A percentile compares a stretch with the other conserved stretches of the same genome.
Evolutionary conservation across 805 yeast species (phyloP).

Genomic region (Ogataea saltuana): DNA sequence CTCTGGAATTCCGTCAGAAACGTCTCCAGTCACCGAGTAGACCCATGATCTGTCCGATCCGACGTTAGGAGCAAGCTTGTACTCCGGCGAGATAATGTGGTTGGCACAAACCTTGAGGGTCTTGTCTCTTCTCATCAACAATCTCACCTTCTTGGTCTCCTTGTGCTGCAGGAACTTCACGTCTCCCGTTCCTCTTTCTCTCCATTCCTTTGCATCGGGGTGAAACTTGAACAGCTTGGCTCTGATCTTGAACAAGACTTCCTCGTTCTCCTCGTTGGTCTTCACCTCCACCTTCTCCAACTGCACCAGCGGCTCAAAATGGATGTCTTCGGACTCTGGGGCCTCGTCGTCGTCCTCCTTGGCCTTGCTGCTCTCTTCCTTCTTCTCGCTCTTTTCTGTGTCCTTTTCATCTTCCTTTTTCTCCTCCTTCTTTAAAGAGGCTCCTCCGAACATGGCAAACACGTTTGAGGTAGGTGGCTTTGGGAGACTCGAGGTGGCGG

Average conservation of each 20-base stretch:
- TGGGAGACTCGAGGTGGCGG: constrained; percentile 31
- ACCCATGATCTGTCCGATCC: constrained; percentile 99
- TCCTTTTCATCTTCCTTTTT: constrained; percentile 40
- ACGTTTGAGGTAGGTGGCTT: constrained; percentile 79
- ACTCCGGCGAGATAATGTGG: constrained; percentile 83
- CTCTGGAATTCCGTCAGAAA: constrained; percentile 94
- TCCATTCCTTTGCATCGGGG: constrained; percentile 89
- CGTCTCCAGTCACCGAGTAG: constrained; percentile 89
- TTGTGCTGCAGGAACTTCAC: constrained; percentile 94
- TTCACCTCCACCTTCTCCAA: constrained; percentile 95
- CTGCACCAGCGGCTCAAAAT: constrained; percentile 94
- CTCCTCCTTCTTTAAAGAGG: constrained; percentile 63
- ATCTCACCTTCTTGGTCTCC: constrained; percentile 75
- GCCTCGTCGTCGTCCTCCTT: constrained; percentile 55
- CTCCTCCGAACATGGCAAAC: constrained; percentile 94
- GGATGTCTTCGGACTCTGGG: constrained; percentile 79
- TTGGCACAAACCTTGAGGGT: constrained; percentile 97
- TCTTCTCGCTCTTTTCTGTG: constrained; percentile 33
- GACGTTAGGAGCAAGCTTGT: constrained; percentile 84
- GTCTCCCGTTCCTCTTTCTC: constrained; percentile 99
- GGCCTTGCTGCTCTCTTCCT: constrained; percentile 35
- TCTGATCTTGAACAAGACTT: constrained; percentile 78
- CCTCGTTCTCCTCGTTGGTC: constrained; percentile 92
- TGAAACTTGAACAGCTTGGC: constrained; percentile 92
- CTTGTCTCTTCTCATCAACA: constrained; percentile 98